Evolutionary conservation across 305 asterid species (phyloP).

Genomic region (Fraxinus sp.): DNA sequence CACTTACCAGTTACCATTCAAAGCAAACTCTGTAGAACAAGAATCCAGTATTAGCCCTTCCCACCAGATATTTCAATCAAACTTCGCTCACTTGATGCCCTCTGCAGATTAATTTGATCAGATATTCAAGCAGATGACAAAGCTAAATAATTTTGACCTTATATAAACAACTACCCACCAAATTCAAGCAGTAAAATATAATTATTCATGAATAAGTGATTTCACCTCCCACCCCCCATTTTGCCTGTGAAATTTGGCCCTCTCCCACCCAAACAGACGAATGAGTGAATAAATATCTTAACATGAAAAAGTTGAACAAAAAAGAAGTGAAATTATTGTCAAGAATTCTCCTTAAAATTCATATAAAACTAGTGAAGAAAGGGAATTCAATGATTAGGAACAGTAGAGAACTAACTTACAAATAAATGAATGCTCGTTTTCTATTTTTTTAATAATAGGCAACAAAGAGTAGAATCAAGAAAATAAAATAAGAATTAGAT

Average conservation of each 20-base stretch:
- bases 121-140: background rate
- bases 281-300: conserved; percentile 12
- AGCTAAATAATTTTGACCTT: conserved; percentile 37
- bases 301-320: background rate
- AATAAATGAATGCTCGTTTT: background rate
- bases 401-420: background rate
- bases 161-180: conserved; percentile 32
- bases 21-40: background rate
- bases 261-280: conserved; percentile 31
- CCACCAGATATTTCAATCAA: conserved; percentile 18
- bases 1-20: conserved; percentile 1
- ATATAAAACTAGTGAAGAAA: conserved; percentile 31
- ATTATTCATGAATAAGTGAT: conserved; percentile 5
- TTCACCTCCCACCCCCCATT: conserved; percentile 2
- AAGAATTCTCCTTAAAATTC: conserved; percentile 30
- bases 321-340: conserved; percentile 24
- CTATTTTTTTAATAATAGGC: background rate
- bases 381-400: conserved; percentile 43
- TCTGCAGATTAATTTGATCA: conserved; percentile 2
- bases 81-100: background rate
- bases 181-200: conserved; percentile 17
- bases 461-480: conserved; percentile 21
- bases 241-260: conserved; percentile 23
- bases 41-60: background rate
- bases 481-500: background rate